phyloP scores from a whole-genome alignment of 495 filamentous ascomycete species.

The Tirmania nivea region DNA sequence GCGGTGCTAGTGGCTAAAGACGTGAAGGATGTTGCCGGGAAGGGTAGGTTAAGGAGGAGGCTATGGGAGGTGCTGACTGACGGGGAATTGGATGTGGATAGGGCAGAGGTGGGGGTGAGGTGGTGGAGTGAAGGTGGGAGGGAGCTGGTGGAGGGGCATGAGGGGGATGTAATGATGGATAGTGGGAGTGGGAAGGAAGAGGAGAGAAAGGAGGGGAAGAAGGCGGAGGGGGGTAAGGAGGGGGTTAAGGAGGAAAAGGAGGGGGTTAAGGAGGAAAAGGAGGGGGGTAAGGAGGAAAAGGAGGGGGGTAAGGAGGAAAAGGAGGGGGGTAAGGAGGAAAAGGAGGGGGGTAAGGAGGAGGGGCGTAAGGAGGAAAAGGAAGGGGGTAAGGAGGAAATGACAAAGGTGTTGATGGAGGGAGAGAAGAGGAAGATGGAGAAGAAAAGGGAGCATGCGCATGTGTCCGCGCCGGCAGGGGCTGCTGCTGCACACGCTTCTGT shows the following conservation, averaged over 20 bases:
- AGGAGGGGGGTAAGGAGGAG: slow-evolving; percentile 80
- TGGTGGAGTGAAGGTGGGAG: slow-evolving; percentile 70
- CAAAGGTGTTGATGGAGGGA: slow-evolving; percentile 30
- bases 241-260: background rate
- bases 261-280: background rate
- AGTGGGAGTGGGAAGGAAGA: slow-evolving; percentile 2
- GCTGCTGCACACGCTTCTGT: too few relatives aligned
- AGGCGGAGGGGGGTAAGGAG: background rate
- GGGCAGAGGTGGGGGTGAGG: slow-evolving; percentile 53
- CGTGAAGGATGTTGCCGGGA: slow-evolving; percentile 38
- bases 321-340: slow-evolving; percentile 38
- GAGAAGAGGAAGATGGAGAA: slow-evolving; percentile 74
- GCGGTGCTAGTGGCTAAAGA: slow-evolving; percentile 40
- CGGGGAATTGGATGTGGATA: slow-evolving; percentile 77
- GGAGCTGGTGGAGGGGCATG: slow-evolving; percentile 27
- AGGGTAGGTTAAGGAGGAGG: slow-evolving; percentile 42
- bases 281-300: background rate
- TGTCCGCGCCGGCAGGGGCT: slow-evolving; percentile 41
- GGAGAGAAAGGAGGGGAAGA: slow-evolving; percentile 3
- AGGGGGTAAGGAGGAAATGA: slow-evolving; percentile 26
- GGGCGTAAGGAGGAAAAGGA: slow-evolving; percentile 18
- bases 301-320: background rate
- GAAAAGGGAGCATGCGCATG: slow-evolving; percentile 52
- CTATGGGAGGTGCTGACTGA: slow-evolving; percentile 68
- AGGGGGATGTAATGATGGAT: background rate